phyloP scores from a whole-genome alignment of 805 yeast species.

The Ogataea kodamae region DNA sequence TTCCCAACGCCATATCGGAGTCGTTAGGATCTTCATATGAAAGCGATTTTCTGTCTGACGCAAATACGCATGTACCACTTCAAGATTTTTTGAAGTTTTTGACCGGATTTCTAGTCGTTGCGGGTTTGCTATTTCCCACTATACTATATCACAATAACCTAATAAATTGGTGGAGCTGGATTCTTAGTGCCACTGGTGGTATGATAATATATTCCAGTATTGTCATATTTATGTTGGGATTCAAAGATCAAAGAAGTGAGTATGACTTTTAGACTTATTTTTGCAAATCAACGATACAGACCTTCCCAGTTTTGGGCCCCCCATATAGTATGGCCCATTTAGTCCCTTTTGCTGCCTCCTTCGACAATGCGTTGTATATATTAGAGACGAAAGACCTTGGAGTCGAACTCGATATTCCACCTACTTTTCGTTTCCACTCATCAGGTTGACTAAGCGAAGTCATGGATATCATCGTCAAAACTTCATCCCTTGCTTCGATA shows the following conservation, averaged over 20 bases:
- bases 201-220: conserved; percentile 76
- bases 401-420: conserved; percentile 72
- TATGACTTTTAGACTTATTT: conserved; percentile 39
- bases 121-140: conserved; percentile 33
- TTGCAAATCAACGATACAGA: conserved; percentile 64
- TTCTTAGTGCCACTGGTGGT: conserved; percentile 85
- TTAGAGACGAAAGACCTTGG: conserved; percentile 78
- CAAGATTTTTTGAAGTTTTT: conserved; percentile 30
- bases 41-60: conserved; percentile 30
- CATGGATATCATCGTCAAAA: conserved; percentile 74
- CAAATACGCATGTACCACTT: conserved; percentile 21
- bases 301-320: conserved; percentile 73
- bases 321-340: conserved; percentile 76
- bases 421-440: conserved; percentile 80
- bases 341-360: conserved; percentile 69
- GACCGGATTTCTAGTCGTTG: conserved; percentile 33
- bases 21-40: conserved; percentile 27
- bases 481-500: conserved; percentile 80
- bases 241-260: conserved; percentile 48
- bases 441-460: conserved; percentile 75
- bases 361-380: conserved; percentile 66
- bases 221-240: conserved; percentile 74
- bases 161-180: conserved; percentile 27
- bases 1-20: conserved; percentile 33
- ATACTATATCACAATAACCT: conserved; percentile 31